Percentiles rank a stretch among this genome's conserved stretches.
These are phyloP conservation scores for Beauveria asiatica DNA, from an alignment of 2,329 filamentous ascomycete species.

Conservation along the genomic window DNA sequence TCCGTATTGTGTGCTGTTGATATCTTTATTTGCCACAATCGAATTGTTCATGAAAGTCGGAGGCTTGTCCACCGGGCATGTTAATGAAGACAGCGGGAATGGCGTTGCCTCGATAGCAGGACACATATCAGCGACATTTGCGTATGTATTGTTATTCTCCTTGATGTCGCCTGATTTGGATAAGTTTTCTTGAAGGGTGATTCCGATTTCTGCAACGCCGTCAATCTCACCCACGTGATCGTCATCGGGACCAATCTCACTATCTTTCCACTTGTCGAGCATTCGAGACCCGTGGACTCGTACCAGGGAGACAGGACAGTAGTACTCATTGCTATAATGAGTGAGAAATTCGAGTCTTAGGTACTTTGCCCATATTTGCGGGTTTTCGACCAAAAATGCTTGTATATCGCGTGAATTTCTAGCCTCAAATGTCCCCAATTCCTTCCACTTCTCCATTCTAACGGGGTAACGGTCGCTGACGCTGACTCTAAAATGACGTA, in stretches of 20 bases:
- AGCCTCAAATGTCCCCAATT: constrained; percentile 81
- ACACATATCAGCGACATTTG: not conserved
- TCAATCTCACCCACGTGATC: constrained; percentile 39
- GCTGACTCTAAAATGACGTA: constrained; percentile 81
- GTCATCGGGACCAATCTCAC: constrained; percentile 60
- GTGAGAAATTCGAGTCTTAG: constrained; percentile 83
- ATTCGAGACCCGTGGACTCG: constrained; percentile 94
- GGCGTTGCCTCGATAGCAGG: not conserved
- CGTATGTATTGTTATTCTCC: not conserved
- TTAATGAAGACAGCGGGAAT: not conserved
- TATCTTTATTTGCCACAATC: not conserved
- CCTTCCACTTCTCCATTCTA: constrained; percentile 85
- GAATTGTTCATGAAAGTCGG: not conserved
- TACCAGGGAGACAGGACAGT: constrained; percentile 84
- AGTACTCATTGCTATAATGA: constrained; percentile 94
- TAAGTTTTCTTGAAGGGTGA: not conserved
- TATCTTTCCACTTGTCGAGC: constrained; percentile 85
- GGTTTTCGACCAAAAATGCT: constrained; percentile 87
- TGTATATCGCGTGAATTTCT: constrained; percentile 90
- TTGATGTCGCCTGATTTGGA: not conserved
- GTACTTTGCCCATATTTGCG: constrained; percentile 92
- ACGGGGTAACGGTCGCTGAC: constrained; percentile 93
- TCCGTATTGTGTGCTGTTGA: not conserved
- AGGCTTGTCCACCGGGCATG: not conserved
- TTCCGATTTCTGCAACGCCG: not conserved